phyloP scores from a whole-genome alignment of 208 protist species.

The Perkinsela sp. region DNA sequence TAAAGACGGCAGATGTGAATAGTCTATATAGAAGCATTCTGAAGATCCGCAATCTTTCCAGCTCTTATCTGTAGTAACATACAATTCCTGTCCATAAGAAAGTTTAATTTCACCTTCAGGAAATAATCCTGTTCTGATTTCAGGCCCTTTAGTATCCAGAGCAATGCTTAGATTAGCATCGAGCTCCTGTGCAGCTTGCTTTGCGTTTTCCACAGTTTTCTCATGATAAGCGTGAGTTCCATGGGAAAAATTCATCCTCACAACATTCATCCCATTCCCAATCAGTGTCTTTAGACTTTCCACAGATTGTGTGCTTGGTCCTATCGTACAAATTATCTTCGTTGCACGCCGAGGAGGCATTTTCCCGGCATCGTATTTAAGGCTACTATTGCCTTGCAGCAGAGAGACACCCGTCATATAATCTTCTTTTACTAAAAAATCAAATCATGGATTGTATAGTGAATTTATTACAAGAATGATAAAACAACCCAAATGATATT shows the following conservation, averaged over 20 bases:
- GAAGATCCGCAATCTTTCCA: constrained; percentile 41
- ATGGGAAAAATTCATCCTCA: constrained; percentile 91
- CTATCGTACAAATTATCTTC: constrained; percentile 82
- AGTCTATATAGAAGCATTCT: constrained; percentile 68
- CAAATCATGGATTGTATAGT: no score
- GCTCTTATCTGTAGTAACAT: constrained; percentile 55
- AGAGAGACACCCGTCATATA: no score
- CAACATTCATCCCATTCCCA: constrained; percentile 79
- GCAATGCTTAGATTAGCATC: constrained; percentile 67
- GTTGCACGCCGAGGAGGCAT: neutral
- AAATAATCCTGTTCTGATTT: constrained; percentile 77
- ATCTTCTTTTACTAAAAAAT: no score
- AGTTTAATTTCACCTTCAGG: constrained; percentile 29
- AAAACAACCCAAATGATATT: no score
- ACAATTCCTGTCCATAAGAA: constrained; percentile 25
- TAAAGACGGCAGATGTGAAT: constrained; percentile 36
- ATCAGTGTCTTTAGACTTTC: constrained; percentile 68
- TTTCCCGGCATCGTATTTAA: neutral
- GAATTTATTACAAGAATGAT: no score
- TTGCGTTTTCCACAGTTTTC: constrained; percentile 71
- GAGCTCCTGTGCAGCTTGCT: constrained; percentile 46
- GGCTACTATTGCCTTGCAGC: no score
- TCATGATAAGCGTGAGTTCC: constrained; percentile 81
- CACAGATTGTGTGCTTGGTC: constrained; percentile 70
- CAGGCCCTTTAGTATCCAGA: constrained; percentile 84